A percentile compares a stretch with the other conserved stretches of the same genome.
Evolutionary conservation across 805 yeast genomes (phyloP).

Genomic region (Saccharomycopsis capsularis): DNA sequence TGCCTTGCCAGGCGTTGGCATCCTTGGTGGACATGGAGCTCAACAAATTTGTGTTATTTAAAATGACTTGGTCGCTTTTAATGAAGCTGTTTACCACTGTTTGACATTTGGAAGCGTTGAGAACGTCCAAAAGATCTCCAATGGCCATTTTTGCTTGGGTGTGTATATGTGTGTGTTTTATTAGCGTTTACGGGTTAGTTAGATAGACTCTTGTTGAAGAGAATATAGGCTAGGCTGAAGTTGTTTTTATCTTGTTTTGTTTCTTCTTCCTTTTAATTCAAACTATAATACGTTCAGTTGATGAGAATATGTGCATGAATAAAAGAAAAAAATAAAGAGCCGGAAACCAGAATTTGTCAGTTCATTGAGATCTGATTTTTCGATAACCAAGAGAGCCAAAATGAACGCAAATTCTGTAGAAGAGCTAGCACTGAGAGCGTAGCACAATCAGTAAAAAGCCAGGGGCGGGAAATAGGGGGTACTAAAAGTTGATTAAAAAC

Average conservation of each 20-base stretch:
- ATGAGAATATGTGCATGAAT: not conserved
- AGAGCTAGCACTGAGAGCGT: no score
- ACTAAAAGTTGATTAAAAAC: no score
- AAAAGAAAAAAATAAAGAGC: not conserved
- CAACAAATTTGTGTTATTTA: not conserved
- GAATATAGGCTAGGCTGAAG: no score
- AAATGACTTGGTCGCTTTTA: not conserved
- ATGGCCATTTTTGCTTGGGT: constrained; percentile 15
- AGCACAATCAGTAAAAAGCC: no score
- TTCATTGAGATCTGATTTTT: no score
- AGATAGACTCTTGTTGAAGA: not conserved
- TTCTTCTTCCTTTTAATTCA: not conserved
- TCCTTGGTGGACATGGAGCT: not conserved
- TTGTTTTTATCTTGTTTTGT: no score
- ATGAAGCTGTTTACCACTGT: not conserved
- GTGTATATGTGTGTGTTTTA: not conserved
- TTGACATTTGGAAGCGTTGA: constrained; percentile 10
- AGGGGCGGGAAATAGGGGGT: no score
- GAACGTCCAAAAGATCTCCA: constrained; percentile 13
- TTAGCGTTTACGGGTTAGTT: not conserved
- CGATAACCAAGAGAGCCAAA: no score
- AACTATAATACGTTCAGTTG: not conserved
- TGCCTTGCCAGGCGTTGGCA: not conserved
- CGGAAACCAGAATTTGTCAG: no score
- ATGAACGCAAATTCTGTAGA: no score